Conservation (phyloP, 495 filamentous ascomycete species). For the Darksidea phi region DNA sequence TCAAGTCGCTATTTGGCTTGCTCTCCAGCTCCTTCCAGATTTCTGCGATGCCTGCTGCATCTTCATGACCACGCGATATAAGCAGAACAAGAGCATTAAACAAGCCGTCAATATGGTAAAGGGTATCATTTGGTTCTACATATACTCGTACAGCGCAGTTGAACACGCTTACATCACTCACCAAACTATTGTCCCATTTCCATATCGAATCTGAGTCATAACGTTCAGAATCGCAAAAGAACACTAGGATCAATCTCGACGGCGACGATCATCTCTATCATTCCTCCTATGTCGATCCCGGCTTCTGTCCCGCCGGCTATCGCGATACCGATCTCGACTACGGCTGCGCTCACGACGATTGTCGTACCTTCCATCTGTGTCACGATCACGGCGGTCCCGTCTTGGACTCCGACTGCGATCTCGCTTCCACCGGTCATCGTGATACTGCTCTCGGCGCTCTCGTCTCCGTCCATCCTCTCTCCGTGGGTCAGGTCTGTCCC, state of each 20-base stretch:
- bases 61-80: no score
- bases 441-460: slow-evolving; percentile 41
- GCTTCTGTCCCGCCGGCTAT: slow-evolving; percentile 29
- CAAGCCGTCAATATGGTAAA: no score
- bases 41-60: no score
- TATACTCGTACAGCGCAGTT: no score
- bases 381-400: slow-evolving; percentile 37
- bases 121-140: no score
- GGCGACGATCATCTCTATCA: slow-evolving; percentile 21
- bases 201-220: no score
- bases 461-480: slow-evolving; percentile 17
- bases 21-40: no score
- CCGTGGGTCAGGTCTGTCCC: not conserved
- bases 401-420: slow-evolving; percentile 55
- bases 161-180: no score
- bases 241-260: slow-evolving; percentile 14
- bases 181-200: no score
- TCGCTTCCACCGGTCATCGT: slow-evolving; percentile 32
- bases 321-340: slow-evolving; percentile 31
- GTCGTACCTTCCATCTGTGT: slow-evolving; percentile 28
- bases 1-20: no score
- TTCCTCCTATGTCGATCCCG: slow-evolving; percentile 38
- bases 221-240: no score
- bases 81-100: no score
- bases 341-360: slow-evolving; percentile 29